Evolutionary conservation across 2,329 filamentous ascomycete species (phyloP).

Genomic region (Aspergillus fumigatus): DNA sequence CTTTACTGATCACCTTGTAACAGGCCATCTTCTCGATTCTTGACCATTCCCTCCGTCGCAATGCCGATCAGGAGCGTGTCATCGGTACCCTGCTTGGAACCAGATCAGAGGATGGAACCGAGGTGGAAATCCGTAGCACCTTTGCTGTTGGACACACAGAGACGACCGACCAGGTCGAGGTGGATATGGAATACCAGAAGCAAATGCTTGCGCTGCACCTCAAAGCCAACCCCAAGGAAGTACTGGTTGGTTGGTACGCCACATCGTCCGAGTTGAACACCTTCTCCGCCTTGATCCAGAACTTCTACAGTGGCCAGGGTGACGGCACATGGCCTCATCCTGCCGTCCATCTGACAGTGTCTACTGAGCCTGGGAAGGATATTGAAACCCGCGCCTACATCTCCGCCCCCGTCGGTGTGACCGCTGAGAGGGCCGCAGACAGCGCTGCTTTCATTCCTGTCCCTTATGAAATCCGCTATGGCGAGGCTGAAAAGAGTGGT

Average conservation of each 20-base stretch:
- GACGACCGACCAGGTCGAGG: constrained; percentile 97
- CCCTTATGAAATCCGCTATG: constrained; percentile 88
- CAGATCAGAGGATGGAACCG: constrained; percentile 92
- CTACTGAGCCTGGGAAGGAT: constrained; percentile 79
- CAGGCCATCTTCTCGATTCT: constrained; percentile 63
- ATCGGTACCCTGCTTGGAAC: constrained; percentile 93
- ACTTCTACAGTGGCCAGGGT: constrained; percentile 96
- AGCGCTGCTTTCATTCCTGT: constrained; percentile 97
- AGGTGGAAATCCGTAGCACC: constrained; percentile 91
- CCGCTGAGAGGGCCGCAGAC: constrained; percentile 88
- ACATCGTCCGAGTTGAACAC: constrained; percentile 96
- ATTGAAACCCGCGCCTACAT: constrained; percentile 94
- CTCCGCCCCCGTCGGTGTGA: constrained; percentile 89
- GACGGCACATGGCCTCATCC: constrained; percentile 96
- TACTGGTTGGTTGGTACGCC: constrained; percentile 96
- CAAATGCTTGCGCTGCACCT: constrained; percentile 95
- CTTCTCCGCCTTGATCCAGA: constrained; percentile 97
- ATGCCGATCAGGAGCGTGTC: constrained; percentile 87
- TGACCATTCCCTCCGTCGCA: constrained; percentile 90
- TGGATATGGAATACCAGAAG: constrained; percentile 99
- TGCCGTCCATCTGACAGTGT: constrained; percentile 94
- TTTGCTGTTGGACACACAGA: constrained; percentile 99
- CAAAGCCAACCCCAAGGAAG: constrained; percentile 88
- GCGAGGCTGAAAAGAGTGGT: constrained; percentile 69
- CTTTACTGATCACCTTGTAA: constrained; percentile 11